A percentile compares a stretch with the other conserved stretches of the same genome.
These are phyloP conservation scores for Streptanthus diversifolius DNA, from an alignment of 345 rosid species.

Conservation along the genomic window DNA sequence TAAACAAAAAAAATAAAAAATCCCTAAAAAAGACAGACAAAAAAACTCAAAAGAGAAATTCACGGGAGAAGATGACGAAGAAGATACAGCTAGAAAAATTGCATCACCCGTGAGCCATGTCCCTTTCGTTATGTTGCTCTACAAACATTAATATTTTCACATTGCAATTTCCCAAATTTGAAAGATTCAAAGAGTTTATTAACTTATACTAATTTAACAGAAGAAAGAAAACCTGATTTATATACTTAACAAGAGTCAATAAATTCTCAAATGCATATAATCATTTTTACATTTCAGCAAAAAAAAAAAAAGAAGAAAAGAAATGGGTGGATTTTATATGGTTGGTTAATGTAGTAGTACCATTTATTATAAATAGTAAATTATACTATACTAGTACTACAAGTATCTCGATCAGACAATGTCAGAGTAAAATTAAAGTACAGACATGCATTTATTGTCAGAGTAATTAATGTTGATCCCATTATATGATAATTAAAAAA, in stretches of 20 bases:
- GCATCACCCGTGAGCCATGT: constrained; percentile 30
- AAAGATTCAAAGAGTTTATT: background rate
- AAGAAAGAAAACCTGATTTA: background rate
- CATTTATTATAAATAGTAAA: constrained; percentile 24
- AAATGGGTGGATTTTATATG: constrained; percentile 14
- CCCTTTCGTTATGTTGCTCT: constrained; percentile 9
- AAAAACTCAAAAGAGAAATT: constrained; percentile 11
- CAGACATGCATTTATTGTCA: constrained; percentile 35
- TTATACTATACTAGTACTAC: background rate
- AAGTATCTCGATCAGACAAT: background rate
- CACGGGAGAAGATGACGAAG: constrained; percentile 34
- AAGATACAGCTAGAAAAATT: constrained; percentile 25
- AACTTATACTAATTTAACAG: background rate
- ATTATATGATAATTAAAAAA: too few relatives aligned
- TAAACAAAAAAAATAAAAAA: background rate
- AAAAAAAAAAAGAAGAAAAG: background rate
- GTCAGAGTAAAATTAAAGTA: background rate
- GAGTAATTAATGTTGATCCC: constrained; percentile 21
- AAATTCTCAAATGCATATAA: background rate
- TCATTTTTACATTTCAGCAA: background rate
- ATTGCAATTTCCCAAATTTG: background rate
- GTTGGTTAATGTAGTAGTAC: constrained; percentile 5
- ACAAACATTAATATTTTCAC: background rate
- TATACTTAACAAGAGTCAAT: background rate
- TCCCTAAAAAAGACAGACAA: background rate